Evolutionary conservation across 257 asterid genomes (phyloP).

Genomic region (Coffea eugenioides): DNA sequence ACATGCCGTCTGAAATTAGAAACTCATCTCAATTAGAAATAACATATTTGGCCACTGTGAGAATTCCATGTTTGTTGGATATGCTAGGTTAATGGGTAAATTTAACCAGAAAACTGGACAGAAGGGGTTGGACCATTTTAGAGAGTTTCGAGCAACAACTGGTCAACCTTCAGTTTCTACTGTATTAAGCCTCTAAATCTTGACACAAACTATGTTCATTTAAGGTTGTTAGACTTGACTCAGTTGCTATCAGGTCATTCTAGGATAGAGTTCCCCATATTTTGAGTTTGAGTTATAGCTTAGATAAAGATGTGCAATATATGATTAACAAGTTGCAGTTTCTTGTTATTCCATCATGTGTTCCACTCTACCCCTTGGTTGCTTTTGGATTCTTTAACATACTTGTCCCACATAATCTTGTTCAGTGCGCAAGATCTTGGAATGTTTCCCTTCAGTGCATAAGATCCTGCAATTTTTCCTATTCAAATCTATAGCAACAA

Average conservation of each 20-base stretch:
- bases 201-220: neutral
- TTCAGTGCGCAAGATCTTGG: neutral
- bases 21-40: too few species aligned
- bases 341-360: neutral
- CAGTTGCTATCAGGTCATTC: neutral
- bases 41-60: too few species aligned
- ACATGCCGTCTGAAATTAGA: too few species aligned
- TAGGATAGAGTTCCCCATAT: neutral
- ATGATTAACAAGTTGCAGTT: neutral
- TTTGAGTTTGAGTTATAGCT: neutral
- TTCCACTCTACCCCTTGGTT: neutral
- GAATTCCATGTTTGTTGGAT: neutral
- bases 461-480: neutral
- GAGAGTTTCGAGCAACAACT: neutral
- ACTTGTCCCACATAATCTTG: neutral
- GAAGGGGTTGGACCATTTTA: neutral
- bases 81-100: neutral
- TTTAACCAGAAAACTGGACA: neutral
- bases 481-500: neutral
- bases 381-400: neutral
- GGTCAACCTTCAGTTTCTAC: neutral
- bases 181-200: neutral
- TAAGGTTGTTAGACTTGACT: neutral
- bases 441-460: neutral
- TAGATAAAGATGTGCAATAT: neutral